Base-by-base conservation (phyloP, 2,329 filamentous ascomycete species). In the Camillea tinctor region DNA sequence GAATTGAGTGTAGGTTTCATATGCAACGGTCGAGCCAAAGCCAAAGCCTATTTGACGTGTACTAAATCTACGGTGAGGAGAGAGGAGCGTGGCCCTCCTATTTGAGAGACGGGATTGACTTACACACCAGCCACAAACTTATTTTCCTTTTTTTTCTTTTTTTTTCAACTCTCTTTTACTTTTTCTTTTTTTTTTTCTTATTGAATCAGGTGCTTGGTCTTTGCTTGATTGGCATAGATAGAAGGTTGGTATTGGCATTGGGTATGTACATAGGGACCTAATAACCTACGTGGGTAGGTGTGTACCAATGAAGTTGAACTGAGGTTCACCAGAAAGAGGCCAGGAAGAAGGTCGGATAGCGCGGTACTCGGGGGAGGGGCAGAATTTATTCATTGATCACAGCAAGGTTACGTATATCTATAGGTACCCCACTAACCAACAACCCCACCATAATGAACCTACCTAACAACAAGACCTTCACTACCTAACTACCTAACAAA, bases 121-220 rank as follows among this genome's bases (percentile, higher is more conserved):
- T 49, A 15, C 55, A 57, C 24, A 60, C 57, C 50, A 52, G 57
- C 52, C 23, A 55, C 56, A 51, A 57, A 50, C 53, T 40, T 21
- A 24, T 40, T 40, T 51, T 49, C 22, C 15, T 20, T 21, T 54
- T 22, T 19, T 22, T 22, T n/a, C 23, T 6, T 44, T 13, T 17
- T 17, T 51, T 53, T 22, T 19, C 56, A 51, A 54, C 54, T 50
- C 3, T 3, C 23, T 6, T 26, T 15, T 48, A 30, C 6, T 9
- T 30, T 30, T 30, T 30, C 2, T 30, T 30, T 3, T 7, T 30
- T 30, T 9, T 4, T 30, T 30, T 30, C 26, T 30, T 4, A 4
- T 30, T 30, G 8, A 7, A 30, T 51, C 55, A 30, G 26, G 26
- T 30, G 26, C 24, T 26, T 26, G 24, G 24, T 26, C 24, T 8